Percentiles rank a stretch among this genome's conserved stretches.
phyloP scores from a whole-genome alignment of 2,329 filamentous ascomycete genomes.

The Fusarium sp. region DNA sequence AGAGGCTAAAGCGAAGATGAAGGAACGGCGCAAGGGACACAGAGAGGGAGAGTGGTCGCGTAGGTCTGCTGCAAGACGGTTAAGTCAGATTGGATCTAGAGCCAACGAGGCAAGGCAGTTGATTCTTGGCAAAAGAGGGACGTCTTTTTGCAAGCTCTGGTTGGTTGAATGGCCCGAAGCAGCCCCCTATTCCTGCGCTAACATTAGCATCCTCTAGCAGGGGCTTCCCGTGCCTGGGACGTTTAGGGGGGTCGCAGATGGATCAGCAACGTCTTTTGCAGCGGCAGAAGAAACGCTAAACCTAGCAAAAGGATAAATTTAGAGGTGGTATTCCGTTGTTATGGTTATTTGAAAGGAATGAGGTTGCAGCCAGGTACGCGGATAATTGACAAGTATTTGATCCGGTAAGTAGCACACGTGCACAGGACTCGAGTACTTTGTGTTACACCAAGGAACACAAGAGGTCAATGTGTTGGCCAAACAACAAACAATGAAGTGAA shows the following conservation, averaged over 20 bases:
- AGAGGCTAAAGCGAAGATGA: neutral
- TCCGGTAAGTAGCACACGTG: neutral
- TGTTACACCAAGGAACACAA: neutral
- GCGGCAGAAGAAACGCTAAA: neutral
- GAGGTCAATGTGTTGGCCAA: neutral
- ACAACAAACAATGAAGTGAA: neutral
- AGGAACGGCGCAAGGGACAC: neutral
- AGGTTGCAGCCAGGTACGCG: neutral
- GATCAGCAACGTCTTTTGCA: neutral
- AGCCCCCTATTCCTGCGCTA: slow-evolving; percentile 10
- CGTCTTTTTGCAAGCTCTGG: slow-evolving; percentile 14
- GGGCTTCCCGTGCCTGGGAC: slow-evolving; percentile 5
- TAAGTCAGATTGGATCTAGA: slow-evolving; percentile 1
- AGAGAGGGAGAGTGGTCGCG: neutral
- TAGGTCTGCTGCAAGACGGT: neutral
- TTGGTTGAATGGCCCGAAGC: slow-evolving; percentile 10
- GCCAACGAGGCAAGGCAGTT: neutral
- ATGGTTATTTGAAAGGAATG: neutral
- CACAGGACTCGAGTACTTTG: neutral
- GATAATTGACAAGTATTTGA: neutral
- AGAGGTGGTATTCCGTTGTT: neutral
- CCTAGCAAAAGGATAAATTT: neutral
- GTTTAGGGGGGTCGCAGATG: neutral
- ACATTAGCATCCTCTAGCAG: slow-evolving; percentile 9
- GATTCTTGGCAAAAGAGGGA: neutral